Evolutionary conservation across 768 basidiomycete genomes (phyloP), one percentile per base, ranked within the genome.

Genomic region (Fomitopsis serialis): DNA sequence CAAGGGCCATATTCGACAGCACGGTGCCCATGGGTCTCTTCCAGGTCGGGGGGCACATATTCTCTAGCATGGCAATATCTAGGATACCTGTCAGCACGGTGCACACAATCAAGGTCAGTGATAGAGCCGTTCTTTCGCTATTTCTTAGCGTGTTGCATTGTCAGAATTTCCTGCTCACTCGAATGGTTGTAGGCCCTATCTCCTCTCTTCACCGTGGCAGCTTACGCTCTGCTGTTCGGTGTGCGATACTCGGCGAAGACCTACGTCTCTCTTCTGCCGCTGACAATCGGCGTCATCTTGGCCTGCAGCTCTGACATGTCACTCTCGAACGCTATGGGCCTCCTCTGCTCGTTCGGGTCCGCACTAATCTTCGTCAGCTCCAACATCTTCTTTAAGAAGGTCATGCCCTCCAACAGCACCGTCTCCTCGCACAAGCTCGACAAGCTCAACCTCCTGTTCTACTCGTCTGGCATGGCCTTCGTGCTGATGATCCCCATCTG

Each of bases 331-430:
- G 69, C 80, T 19, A 71, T 87, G 24, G 97, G 97, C 12, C 72
- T 99, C n/a, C 73, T 97, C 24, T 97, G 91, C 68, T 96, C 97
- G 2, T 94, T 99, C 64, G 96, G 96, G 15, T 97, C 94, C 11
- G 97, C 97, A 27, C 72, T 99, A 54, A 85, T 99, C 59, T 98
- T 99, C 67, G 97, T 99, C 57, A 89, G 88, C 61, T 95, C 93
- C 58, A 99, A 99, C 71, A 98, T 99, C 62, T 97, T 95, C 70
- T 98, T 96, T 80, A 99, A 99, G 73, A 98, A 96, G 75, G 85
- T 98, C 58, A 87, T 99, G 80, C 97, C 97, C 2, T 68, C 74
- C 45, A 57, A 63, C 8, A 77, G 77, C 49, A 63, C 71, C 4
- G 72, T 74, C 21, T 71, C 72, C 29, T 70, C 79, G 3, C 87